phyloP scores from a whole-genome alignment of 306 rosid species.

The Heteromeles arbutifolia region DNA sequence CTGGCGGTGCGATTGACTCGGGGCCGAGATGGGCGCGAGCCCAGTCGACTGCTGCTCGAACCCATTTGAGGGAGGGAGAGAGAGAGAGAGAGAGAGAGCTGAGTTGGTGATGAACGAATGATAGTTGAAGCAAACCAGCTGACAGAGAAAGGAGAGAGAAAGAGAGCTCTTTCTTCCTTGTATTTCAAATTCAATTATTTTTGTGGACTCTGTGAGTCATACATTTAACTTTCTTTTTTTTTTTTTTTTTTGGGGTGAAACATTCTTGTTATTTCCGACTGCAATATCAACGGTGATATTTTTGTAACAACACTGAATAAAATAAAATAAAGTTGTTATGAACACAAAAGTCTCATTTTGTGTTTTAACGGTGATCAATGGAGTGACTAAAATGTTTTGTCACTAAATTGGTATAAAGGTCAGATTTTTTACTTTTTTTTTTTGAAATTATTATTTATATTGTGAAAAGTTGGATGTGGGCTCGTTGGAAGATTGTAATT shows the following conservation, averaged over 20 bases:
- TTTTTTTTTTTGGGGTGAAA: too few relatives aligned
- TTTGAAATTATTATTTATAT: too few relatives aligned
- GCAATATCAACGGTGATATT: neutral
- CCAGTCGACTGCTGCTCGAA: conserved; percentile 53
- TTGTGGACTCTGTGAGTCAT: conserved; percentile 4
- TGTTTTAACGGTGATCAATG: too few relatives aligned
- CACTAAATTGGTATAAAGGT: neutral
- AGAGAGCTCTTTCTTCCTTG: neutral
- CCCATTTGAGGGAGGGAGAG: conserved; percentile 45
- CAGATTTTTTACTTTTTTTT: too few relatives aligned
- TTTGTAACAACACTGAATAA: neutral
- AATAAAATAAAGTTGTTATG: too few relatives aligned
- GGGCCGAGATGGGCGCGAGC: conserved; percentile 49
- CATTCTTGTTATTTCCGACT: neutral
- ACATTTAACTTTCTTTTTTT: too few relatives aligned
- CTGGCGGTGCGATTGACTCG: conserved; percentile 43
- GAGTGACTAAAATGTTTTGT: neutral
- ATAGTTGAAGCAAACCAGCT: conserved; percentile 44
- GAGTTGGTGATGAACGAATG: neutral
- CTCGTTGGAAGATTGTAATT: neutral
- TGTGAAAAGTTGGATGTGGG: too few relatives aligned
- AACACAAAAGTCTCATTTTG: too few relatives aligned
- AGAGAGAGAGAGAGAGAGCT: neutral
- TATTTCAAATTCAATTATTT: conserved; percentile 21
- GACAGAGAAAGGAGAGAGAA: neutral